phyloP scores from a whole-genome alignment of 345 rosid genomes.

The Moricandia arvensis region DNA sequence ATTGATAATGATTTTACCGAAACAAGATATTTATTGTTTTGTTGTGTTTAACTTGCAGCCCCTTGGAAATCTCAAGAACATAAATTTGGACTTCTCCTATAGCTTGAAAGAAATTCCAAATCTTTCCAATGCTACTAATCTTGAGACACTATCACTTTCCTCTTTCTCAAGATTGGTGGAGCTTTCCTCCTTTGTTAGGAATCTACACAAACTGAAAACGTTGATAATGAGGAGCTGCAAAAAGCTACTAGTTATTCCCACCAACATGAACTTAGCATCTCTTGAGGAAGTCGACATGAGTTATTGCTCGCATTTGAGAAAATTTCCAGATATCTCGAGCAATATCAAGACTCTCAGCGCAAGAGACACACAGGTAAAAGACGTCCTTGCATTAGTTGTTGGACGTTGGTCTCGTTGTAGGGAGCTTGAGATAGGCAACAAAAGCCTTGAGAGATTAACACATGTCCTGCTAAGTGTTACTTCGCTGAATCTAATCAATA shows the following conservation, averaged over 20 bases:
- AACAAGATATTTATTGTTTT: neutral
- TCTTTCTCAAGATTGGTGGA: conserved; percentile 21
- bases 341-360: neutral
- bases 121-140: conserved; percentile 19
- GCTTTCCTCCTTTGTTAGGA: conserved; percentile 12
- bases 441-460: conserved; percentile 10
- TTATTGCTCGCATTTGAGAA: neutral
- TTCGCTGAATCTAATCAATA: neutral
- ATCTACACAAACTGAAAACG: conserved; percentile 9
- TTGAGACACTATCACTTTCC: neutral
- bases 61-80: conserved; percentile 18
- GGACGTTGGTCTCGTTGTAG: conserved; percentile 1
- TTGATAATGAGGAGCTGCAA: neutral
- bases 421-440: neutral
- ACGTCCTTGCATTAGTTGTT: neutral
- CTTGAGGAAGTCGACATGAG: neutral
- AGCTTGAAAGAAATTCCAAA: conserved; percentile 28
- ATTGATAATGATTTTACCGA: too few species aligned
- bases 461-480: neutral
- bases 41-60: conserved; percentile 6
- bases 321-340: conserved; percentile 13
- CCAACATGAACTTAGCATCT: conserved; percentile 4
- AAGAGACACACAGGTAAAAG: neutral
- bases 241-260: conserved; percentile 2
- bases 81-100: neutral